Percentiles rank a stretch among this genome's conserved stretches.
Evolutionary conservation across 805 yeast species (phyloP).

Genomic region (Cyberlindnera bimundalis): DNA sequence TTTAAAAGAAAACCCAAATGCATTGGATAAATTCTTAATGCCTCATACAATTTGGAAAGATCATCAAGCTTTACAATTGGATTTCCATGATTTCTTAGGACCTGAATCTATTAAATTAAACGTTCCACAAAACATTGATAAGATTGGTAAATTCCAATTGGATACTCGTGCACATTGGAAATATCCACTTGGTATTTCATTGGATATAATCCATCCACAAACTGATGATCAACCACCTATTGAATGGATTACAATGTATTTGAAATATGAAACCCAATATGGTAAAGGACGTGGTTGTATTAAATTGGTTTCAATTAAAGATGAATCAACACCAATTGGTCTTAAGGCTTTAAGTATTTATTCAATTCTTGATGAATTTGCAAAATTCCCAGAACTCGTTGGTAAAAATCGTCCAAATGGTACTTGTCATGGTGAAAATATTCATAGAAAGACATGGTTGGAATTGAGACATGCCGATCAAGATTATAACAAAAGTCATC

Average conservation of each 20-base stretch:
- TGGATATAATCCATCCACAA: conserved; percentile 29
- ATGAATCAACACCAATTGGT: conserved; percentile 27
- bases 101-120: conserved; percentile 27
- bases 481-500: conserved; percentile 30
- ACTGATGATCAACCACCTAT: conserved; percentile 29
- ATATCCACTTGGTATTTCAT: conserved; percentile 30
- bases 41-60: conserved; percentile 37
- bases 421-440: conserved; percentile 38
- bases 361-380: conserved; percentile 34
- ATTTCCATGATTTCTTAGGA: conserved; percentile 33
- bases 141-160: conserved; percentile 29
- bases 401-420: conserved; percentile 35
- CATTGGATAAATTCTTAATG: conserved; percentile 26
- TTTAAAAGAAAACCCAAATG: conserved; percentile 12
- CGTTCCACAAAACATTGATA: conserved; percentile 15
- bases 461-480: conserved; percentile 32
- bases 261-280: conserved; percentile 30
- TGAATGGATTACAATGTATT: conserved; percentile 35
- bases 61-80: conserved; percentile 33
- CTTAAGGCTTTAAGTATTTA: conserved; percentile 34
- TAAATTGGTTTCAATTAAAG: conserved; percentile 31
- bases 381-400: conserved; percentile 31
- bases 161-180: conserved; percentile 31
- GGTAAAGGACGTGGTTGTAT: conserved; percentile 35
- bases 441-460: conserved; percentile 37